These are phyloP conservation scores for Yarrowia porcina DNA, from an alignment of 805 yeast genomes.

Conservation along the genomic window DNA sequence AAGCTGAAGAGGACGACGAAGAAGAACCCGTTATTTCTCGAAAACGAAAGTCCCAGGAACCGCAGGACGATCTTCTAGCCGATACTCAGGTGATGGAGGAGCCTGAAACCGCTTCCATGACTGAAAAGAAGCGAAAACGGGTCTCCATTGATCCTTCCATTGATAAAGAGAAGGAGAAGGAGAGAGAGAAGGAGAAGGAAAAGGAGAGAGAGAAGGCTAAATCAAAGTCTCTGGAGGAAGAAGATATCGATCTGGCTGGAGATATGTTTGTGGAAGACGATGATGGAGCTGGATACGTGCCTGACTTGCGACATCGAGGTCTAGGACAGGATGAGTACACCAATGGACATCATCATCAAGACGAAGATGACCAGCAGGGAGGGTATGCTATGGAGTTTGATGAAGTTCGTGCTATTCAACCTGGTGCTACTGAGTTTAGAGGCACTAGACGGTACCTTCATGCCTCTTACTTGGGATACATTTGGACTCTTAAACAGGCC, in stretches of 20 bases:
- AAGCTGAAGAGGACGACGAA: too few species aligned
- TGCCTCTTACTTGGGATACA: conserved; percentile 77
- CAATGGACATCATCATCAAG: conserved; percentile 24
- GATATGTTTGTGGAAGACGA: conserved; percentile 59
- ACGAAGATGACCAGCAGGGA: not conserved
- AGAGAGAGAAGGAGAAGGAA: not conserved
- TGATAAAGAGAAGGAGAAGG: not conserved
- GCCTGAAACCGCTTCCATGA: not conserved
- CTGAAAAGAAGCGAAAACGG: not conserved
- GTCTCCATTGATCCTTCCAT: not conserved
- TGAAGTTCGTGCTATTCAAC: conserved; percentile 58
- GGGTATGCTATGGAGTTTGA: not conserved
- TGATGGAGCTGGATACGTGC: conserved; percentile 51
- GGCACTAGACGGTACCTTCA: conserved; percentile 70
- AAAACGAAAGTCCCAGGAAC: conserved; percentile 3
- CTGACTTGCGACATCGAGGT: not conserved
- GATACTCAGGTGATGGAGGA: conserved; percentile 30
- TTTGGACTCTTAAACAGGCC: conserved; percentile 66
- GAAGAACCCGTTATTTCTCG: conserved; percentile 26
- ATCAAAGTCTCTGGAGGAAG: conserved; percentile 28
- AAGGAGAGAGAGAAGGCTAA: not conserved
- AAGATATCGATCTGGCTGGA: conserved; percentile 35
- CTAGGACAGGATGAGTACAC: conserved; percentile 12
- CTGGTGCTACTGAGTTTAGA: conserved; percentile 85
- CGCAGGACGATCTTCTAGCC: not conserved